A percentile compares a stretch with the other conserved stretches of the same genome.
Conservation (phyloP, 192 early-diverging fungal species). For the Backusella tuberculispora region DNA sequence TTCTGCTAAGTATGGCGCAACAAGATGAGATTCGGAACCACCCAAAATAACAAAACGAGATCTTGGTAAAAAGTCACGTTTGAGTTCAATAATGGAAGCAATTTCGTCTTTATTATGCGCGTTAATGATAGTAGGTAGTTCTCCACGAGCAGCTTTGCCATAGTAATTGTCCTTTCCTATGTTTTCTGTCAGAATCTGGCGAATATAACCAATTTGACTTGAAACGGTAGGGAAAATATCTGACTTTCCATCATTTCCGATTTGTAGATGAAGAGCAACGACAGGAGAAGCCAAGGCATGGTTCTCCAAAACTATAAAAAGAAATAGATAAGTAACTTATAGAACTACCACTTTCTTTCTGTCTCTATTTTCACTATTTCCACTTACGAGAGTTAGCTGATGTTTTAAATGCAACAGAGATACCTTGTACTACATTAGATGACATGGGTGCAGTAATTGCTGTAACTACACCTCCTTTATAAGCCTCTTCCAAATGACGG, state of each 20-base stretch:
- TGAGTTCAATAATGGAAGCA: constrained; percentile 59
- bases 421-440: constrained; percentile 54
- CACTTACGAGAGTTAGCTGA: constrained; percentile 56
- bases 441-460: constrained; percentile 60
- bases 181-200: constrained; percentile 44
- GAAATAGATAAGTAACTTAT: not conserved
- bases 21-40: constrained; percentile 66
- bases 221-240: constrained; percentile 53
- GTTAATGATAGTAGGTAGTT: constrained; percentile 52
- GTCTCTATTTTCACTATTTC: not conserved
- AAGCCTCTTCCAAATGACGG: constrained; percentile 59
- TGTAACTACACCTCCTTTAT: constrained; percentile 61
- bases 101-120: constrained; percentile 66
- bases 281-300: constrained; percentile 50
- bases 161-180: constrained; percentile 39
- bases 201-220: constrained; percentile 53
- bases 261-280: constrained; percentile 62
- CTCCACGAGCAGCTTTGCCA: constrained; percentile 46
- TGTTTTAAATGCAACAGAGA: constrained; percentile 69
- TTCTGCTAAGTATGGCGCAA: constrained; percentile 59
- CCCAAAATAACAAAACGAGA: constrained; percentile 57
- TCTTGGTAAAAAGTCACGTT: constrained; percentile 51
- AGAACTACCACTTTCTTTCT: constrained; percentile 24
- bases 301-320: not conserved
- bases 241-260: constrained; percentile 55